Evolutionary conservation across 1,284 basidiomycete species (phyloP), one percentile per base, ranked within the genome.

Genomic region (Microbotryum scabiosae): DNA sequence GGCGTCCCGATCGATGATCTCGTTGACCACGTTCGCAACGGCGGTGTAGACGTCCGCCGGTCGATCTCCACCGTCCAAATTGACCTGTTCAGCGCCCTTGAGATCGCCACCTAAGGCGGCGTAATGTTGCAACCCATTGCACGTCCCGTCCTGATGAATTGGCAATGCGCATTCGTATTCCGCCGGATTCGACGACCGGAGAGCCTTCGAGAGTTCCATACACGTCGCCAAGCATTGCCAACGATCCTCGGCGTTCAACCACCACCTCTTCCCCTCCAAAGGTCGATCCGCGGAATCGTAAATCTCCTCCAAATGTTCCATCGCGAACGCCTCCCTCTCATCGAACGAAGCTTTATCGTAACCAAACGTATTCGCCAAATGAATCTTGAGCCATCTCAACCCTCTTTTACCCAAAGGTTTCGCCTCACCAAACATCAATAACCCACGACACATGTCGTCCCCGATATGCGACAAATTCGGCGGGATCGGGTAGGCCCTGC

Each of bases 111-210:
- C 94, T 4, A 99, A 83, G 1, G 94, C 94, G 14, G 96, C 96
- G 71, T 99, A 99, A 75, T 99, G 94, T 77, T 99, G 94, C 69
- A 99, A 79, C 51, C 96, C 94, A 73, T 99, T 99, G 73, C 96
- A 99, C 0, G 96, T 97, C 1, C 94, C 96, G 72, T 98, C 96
- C 77, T 98, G 96, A 74, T 99, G 96, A 8, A 97, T 84, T 0
- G 96, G 96, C 20, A 97, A 79, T n/a, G 79, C 76, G 4, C 85
- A 90, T 69, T 82, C 77, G 77, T 82, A 97, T 26, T 77, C 75
- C 43, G 79, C 78, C 0, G 94, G 92, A 65, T 91, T 82, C 1
- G 80, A 79, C 0, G 86, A 86, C 41, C 86, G 80, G 0, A 92
- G 78, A 2, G 96, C 94, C 0, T 80, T 80, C 53, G 81, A 80